Evolutionary conservation across 345 rosid species (phyloP).

Genomic region (Lumnitzera racemosa): DNA sequence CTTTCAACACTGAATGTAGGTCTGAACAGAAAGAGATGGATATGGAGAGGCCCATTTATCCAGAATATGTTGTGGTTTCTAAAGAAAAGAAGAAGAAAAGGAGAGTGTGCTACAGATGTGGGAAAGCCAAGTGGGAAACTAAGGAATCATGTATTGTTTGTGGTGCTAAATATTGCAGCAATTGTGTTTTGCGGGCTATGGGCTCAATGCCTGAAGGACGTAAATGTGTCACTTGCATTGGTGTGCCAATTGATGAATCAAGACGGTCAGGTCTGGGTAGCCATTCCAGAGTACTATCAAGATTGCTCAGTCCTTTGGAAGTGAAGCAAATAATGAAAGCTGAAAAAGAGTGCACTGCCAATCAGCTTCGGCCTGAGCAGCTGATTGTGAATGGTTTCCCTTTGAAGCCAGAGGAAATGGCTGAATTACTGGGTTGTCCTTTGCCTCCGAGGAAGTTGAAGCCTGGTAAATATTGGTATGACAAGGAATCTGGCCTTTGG

Average conservation of each 20-base stretch:
- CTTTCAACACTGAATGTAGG: constrained; percentile 54
- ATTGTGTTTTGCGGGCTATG: constrained; percentile 94
- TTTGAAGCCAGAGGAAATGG: constrained; percentile 84
- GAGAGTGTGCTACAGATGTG: constrained; percentile 69
- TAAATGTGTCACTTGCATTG: constrained; percentile 84
- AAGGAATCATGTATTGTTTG: constrained; percentile 94
- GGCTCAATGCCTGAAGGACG: constrained; percentile 99
- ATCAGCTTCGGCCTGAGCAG: constrained; percentile 95
- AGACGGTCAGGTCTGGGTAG: constrained; percentile 71
- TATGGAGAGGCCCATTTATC: constrained; percentile 37
- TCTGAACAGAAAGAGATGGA: constrained; percentile 40
- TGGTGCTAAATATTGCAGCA: constrained; percentile 85
- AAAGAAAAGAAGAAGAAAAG: constrained; percentile 56
- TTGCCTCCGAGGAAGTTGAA: constrained; percentile 80
- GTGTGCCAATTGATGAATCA: constrained; percentile 79
- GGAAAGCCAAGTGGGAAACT: constrained; percentile 89
- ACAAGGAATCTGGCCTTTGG: constrained; percentile 97
- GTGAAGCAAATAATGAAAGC: constrained; percentile 98
- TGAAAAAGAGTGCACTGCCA: constrained; percentile 87
- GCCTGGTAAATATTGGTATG: constrained; percentile 97
- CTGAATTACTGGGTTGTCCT: constrained; percentile 64
- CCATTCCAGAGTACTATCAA: constrained; percentile 62
- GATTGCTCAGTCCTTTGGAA: constrained; percentile 86
- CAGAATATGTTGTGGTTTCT: constrained; percentile 50
- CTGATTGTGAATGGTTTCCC: constrained; percentile 76